Conservation (phyloP, 129 eudicot genomes). For the Artemisia argyi region DNA sequence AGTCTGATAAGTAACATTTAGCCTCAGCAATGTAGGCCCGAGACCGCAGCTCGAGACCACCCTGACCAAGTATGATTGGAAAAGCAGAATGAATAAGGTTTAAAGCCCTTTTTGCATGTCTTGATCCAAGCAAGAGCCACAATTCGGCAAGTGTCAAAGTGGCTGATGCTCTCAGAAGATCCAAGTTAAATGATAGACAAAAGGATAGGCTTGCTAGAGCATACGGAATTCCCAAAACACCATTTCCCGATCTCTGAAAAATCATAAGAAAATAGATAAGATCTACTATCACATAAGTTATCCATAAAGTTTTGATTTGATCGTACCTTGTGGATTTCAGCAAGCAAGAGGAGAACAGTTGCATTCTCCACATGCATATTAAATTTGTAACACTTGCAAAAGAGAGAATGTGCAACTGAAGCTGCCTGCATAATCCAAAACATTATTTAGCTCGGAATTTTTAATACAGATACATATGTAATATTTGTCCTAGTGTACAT, state of each 20-base stretch:
- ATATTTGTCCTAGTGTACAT: no score
- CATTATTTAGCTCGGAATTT: conserved; percentile 5
- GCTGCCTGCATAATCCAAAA: conserved; percentile 68
- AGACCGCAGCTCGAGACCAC: conserved; percentile 85
- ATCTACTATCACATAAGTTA: background rate
- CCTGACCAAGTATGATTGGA: conserved; percentile 92
- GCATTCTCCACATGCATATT: conserved; percentile 89
- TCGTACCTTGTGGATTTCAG: conserved; percentile 90
- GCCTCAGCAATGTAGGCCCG: conserved; percentile 88
- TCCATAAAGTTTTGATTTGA: background rate
- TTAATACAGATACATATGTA: background rate
- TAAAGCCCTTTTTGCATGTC: conserved; percentile 84
- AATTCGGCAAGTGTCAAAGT: conserved; percentile 80
- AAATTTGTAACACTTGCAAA: conserved; percentile 82
- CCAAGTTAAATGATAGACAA: conserved; percentile 87
- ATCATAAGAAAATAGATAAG: background rate
- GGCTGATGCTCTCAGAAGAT: conserved; percentile 95
- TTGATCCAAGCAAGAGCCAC: conserved; percentile 89
- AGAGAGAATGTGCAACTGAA: conserved; percentile 81
- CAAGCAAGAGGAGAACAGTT: conserved; percentile 83
- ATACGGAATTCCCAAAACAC: conserved; percentile 91
- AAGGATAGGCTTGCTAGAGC: conserved; percentile 91
- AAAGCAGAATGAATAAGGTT: conserved; percentile 79
- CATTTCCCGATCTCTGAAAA: conserved; percentile 85
- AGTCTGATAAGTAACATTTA: conserved; percentile 84